A percentile compares a stretch with the other conserved stretches of the same genome.
phyloP scores from a whole-genome alignment of 176 grass and related monocot species.

The Neostapfia colusana region DNA sequence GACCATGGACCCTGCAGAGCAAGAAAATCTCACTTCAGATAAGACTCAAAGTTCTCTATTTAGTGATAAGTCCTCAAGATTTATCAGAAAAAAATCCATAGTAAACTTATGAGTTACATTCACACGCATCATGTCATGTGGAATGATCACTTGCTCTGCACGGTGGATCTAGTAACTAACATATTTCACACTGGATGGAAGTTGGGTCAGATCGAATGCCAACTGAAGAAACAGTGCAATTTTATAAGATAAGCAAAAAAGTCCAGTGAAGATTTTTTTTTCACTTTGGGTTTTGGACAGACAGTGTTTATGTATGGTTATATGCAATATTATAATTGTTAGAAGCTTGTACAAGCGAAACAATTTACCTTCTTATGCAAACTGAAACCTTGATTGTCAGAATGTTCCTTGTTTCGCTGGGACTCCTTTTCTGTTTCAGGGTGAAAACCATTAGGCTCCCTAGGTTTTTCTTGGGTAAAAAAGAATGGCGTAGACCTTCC shows the following conservation, averaged over 20 bases:
- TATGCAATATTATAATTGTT: background rate
- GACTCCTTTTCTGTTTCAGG: background rate
- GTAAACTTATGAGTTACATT: background rate
- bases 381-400: constrained; percentile 34
- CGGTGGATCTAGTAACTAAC: background rate
- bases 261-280: background rate
- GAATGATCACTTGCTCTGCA: background rate
- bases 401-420: constrained; percentile 40
- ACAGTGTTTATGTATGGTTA: background rate
- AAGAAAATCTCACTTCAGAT: constrained; percentile 3
- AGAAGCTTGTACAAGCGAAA: background rate
- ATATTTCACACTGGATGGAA: too few species aligned
- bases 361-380: constrained; percentile 54
- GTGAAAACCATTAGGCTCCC: constrained; percentile 34
- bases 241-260: background rate
- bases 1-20: constrained; percentile 33
- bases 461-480: constrained; percentile 48
- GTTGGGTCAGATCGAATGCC: background rate
- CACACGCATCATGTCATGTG: background rate
- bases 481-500: constrained; percentile 42
- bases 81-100: background rate
- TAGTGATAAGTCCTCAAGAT: background rate
- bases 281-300: background rate
- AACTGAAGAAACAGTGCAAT: background rate
- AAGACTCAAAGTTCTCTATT: background rate